Evolutionary conservation across 768 basidiomycete species (phyloP).

Genomic region (Auricularia auricula-judae): DNA sequence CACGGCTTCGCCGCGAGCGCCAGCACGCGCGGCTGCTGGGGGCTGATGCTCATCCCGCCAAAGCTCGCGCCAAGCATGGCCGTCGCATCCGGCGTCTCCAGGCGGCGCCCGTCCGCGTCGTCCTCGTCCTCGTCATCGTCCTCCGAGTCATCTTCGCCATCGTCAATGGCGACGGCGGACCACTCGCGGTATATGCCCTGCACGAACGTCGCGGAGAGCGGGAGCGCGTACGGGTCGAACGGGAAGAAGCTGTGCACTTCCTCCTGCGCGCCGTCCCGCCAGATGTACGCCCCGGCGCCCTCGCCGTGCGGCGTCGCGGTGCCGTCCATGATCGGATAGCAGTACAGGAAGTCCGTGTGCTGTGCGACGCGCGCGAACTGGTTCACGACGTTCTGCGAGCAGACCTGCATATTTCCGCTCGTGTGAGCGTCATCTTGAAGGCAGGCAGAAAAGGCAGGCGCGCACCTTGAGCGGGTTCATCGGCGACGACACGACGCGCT

Average conservation of each 20-base stretch:
- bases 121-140: slow-evolving; percentile 44
- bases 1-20: not conserved
- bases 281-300: not conserved
- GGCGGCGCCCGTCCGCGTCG: slow-evolving; percentile 15
- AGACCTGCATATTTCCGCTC: slow-evolving; percentile 42
- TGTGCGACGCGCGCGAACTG: slow-evolving; percentile 93
- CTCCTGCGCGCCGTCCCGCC: slow-evolving; percentile 29
- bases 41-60: slow-evolving; percentile 80
- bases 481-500: slow-evolving; percentile 66
- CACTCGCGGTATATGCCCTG: slow-evolving; percentile 84
- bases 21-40: slow-evolving; percentile 15
- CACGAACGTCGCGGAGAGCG: slow-evolving; percentile 65
- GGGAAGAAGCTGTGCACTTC: slow-evolving; percentile 95
- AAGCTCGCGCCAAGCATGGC: slow-evolving; percentile 55
- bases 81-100: slow-evolving; percentile 20
- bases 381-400: slow-evolving; percentile 79
- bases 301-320: slow-evolving; percentile 29
- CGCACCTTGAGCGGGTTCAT: slow-evolving; percentile 84
- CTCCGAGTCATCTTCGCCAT: slow-evolving; percentile 62
- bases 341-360: slow-evolving; percentile 85
- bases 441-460: slow-evolving; percentile 2
- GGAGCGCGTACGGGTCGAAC: slow-evolving; percentile 92
- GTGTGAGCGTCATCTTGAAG: not conserved
- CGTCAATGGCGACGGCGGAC: slow-evolving; percentile 62
- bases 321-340: slow-evolving; percentile 84